Evolutionary conservation across 768 basidiomycete species (phyloP), one percentile per base, ranked within the genome.

Genomic region (Auriscalpium vulgare): DNA sequence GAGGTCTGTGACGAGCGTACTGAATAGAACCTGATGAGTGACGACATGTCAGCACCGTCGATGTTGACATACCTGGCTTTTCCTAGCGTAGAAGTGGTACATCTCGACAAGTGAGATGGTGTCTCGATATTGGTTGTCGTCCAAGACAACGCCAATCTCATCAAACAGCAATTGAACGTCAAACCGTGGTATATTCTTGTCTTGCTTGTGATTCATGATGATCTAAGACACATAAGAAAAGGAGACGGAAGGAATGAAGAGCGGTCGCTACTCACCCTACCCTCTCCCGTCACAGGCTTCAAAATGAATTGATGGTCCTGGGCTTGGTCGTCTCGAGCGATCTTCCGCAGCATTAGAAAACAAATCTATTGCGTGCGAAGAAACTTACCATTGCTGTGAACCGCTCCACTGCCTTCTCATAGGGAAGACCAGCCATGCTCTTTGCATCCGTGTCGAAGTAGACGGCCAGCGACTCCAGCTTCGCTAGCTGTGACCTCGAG

Each of bases 391-490:
- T 84, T 10, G 81, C 77, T 47, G 79, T 82, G 66, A 97, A 91
- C 59, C 78, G 84, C 56, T 81, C 74, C 53, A 89, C 76, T 14
- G 85, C 84, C 57, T 91, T 85, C n/a, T 69, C 67, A 16, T 77
- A 75, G 49, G 81, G 73, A 17, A 84, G 75, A 47, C 83, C 88
- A 37, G 85, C 81, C 72, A 98, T 82, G 62, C 85, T 91, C 16
- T 75, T 71, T 3, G 89, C 81, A 67, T 99, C 95, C 0, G 97
- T 97, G 68, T 99, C 91, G 63, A 97, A 97, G 68, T 99, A 99
- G 3, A 94, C 70, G 1, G 94, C 88, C 51, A 99, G 75, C 4
- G 90, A 95, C 68, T 87, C 78, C 38, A 99, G 72, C 59, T 85
- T 88, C 23, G 91, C 90, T 37, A 99, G 75, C 91, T 95, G 61